phyloP scores from a whole-genome alignment of 768 basidiomycete species.

The Udeniomyces megalosporus region DNA sequence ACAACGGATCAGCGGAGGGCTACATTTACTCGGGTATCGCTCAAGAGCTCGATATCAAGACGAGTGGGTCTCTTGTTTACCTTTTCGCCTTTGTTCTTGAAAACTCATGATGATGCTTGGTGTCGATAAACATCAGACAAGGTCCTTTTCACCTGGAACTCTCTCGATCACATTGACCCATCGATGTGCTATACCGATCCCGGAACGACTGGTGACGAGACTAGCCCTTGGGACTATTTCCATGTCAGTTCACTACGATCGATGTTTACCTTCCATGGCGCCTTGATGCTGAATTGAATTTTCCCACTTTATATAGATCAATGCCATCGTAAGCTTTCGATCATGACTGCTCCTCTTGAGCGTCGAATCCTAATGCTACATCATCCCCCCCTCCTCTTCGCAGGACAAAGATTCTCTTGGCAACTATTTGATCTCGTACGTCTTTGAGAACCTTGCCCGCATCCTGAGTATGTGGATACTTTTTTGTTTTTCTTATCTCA shows the following conservation, averaged over 20 bases:
- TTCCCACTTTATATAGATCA: too few species aligned
- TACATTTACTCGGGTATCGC: constrained; percentile 18
- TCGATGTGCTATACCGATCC: constrained; percentile 19
- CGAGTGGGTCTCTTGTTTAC: constrained; percentile 4
- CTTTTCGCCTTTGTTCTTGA: background rate
- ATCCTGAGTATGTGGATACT: too few species aligned
- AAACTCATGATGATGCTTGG: background rate
- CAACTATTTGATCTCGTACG: constrained; percentile 19
- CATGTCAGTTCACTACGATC: too few species aligned
- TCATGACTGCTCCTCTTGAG: background rate
- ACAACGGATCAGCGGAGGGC: constrained; percentile 11
- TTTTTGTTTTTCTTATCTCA: background rate
- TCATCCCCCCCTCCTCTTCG: too few species aligned
- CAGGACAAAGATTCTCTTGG: constrained; percentile 18
- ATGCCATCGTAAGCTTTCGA: constrained; percentile 19
- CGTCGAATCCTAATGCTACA: background rate
- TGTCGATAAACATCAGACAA: constrained; percentile 4
- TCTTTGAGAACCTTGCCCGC: too few species aligned
- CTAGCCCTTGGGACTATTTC: constrained; percentile 16
- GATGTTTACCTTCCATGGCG: too few species aligned
- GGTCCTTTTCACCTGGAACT: constrained; percentile 22
- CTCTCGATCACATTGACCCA: constrained; percentile 21
- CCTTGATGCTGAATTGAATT: too few species aligned
- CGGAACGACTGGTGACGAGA: constrained; percentile 10
- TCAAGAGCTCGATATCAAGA: constrained; percentile 23